Evolutionary conservation across 2,329 filamentous ascomycete species (phyloP).

Genomic region (Dactylella cylindrospora): DNA sequence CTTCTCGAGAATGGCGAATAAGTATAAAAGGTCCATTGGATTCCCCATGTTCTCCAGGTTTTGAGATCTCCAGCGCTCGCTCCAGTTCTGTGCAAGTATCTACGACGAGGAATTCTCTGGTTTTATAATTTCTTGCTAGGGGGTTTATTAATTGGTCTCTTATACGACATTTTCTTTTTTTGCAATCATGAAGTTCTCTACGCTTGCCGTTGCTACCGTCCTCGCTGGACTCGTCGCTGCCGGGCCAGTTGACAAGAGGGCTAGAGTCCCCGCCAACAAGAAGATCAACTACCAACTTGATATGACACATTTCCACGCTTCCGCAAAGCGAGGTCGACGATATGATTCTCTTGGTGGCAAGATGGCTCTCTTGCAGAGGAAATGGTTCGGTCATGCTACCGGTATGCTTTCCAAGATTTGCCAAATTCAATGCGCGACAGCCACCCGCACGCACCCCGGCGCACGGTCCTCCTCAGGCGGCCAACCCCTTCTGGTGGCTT

Average conservation of each 20-base stretch:
- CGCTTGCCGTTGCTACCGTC: slow-evolving; percentile 23
- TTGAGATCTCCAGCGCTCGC: slow-evolving; percentile 30
- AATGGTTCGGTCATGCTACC: slow-evolving; percentile 41
- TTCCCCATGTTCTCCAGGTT: slow-evolving; percentile 44
- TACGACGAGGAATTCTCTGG: no score
- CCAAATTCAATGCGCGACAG: slow-evolving; percentile 1
- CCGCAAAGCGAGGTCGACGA: slow-evolving; percentile 42
- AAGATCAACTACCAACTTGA: slow-evolving; percentile 43
- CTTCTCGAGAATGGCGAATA: slow-evolving; percentile 11
- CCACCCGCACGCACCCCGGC: no score
- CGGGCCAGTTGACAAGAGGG: slow-evolving; percentile 31
- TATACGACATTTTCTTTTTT: no score
- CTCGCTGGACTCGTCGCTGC: slow-evolving; percentile 34
- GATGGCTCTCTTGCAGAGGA: slow-evolving; percentile 30
- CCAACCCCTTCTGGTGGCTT: slow-evolving; percentile 24
- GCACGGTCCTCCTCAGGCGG: slow-evolving; percentile 26
- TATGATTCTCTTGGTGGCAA: slow-evolving; percentile 40
- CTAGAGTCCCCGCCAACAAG: slow-evolving; percentile 33
- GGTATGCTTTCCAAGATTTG: slow-evolving; percentile 19
- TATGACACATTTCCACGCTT: slow-evolving; percentile 41
- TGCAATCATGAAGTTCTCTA: slow-evolving; percentile 43
- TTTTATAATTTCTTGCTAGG: no score
- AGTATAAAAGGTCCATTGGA: slow-evolving; percentile 36
- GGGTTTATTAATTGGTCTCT: no score
- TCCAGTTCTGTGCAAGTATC: no score